phyloP scores from a whole-genome alignment of 23 red algal genomes.

The Gracilaria vermiculophylla region DNA sequence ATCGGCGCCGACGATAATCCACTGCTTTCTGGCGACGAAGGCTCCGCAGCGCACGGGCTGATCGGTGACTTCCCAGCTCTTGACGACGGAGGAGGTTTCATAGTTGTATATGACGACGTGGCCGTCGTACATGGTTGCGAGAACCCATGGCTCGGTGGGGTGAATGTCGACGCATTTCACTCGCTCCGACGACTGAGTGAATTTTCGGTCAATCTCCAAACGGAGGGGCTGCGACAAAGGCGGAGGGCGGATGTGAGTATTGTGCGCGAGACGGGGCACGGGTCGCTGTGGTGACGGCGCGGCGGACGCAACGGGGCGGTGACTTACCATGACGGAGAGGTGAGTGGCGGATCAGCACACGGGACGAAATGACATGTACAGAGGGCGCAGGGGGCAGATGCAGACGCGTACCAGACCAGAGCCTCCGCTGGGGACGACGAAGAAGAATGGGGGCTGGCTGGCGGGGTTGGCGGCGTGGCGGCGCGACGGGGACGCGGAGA shows the following conservation, averaged over 20 bases:
- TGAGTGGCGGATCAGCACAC: not conserved
- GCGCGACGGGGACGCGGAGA: too few relatives aligned
- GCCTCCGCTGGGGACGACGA: not conserved
- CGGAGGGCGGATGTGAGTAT: not conserved
- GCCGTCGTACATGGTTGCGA: constrained; percentile 93
- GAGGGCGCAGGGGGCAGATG: not conserved
- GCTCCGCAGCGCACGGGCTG: constrained; percentile 91
- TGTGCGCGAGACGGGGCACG: too few relatives aligned
- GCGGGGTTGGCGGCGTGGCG: not conserved
- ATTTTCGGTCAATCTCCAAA: constrained; percentile 85
- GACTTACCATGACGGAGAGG: not conserved
- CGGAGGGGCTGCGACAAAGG: constrained; percentile 62
- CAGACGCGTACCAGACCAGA: not conserved
- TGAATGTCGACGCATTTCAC: constrained; percentile 99
- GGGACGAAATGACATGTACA: not conserved
- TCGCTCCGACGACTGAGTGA: constrained; percentile 83
- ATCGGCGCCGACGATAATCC: constrained; percentile 93
- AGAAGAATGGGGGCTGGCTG: not conserved
- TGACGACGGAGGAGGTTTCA: constrained; percentile 74
- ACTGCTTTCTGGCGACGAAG: constrained; percentile 92
- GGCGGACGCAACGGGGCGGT: not conserved
- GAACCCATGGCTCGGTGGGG: constrained; percentile 95
- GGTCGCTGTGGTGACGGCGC: not conserved
- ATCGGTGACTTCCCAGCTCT: constrained; percentile 92
- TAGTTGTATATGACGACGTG: constrained; percentile 93